These are phyloP conservation scores for Infundibulicybe gibba DNA, from an alignment of 768 basidiomycete species.

Conservation along the genomic window DNA sequence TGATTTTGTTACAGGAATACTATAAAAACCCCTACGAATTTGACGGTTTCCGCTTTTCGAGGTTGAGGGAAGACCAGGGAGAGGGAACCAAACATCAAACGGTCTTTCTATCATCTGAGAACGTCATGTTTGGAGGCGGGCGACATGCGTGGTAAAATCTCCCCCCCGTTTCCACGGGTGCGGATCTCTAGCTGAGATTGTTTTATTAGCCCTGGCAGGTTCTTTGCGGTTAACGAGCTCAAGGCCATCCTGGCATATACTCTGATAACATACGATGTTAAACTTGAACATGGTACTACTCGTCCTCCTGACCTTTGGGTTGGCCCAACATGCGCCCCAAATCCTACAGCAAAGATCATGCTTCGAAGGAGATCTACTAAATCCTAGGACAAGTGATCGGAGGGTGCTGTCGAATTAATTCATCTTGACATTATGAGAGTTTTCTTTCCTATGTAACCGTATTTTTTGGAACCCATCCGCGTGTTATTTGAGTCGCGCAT, in stretches of 20 bases:
- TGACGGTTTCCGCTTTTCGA: slow-evolving; percentile 34
- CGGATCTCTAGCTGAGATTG: background rate
- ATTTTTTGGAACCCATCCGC: too few species aligned
- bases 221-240: slow-evolving; percentile 41
- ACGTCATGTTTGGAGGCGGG: slow-evolving; percentile 26
- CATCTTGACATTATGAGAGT: background rate
- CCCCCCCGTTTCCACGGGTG: background rate
- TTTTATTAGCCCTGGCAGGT: slow-evolving; percentile 32
- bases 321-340: slow-evolving; percentile 17
- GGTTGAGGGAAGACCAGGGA: slow-evolving; percentile 18
- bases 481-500: too few species aligned
- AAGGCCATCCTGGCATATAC: slow-evolving; percentile 38
- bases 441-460: too few species aligned
- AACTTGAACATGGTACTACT: slow-evolving; percentile 19
- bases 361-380: slow-evolving; percentile 21
- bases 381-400: background rate
- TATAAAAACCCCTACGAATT: slow-evolving; percentile 28
- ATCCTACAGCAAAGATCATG: slow-evolving; percentile 29
- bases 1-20: slow-evolving; percentile 10
- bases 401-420: background rate
- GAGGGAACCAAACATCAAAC: slow-evolving; percentile 22
- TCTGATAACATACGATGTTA: slow-evolving; percentile 36
- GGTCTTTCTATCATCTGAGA: slow-evolving; percentile 18
- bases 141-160: slow-evolving; percentile 23
- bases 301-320: slow-evolving; percentile 5